These are phyloP conservation scores for Hypoxylon lienhwacheense DNA, from an alignment of 495 filamentous ascomycete genomes.

Conservation along the genomic window DNA sequence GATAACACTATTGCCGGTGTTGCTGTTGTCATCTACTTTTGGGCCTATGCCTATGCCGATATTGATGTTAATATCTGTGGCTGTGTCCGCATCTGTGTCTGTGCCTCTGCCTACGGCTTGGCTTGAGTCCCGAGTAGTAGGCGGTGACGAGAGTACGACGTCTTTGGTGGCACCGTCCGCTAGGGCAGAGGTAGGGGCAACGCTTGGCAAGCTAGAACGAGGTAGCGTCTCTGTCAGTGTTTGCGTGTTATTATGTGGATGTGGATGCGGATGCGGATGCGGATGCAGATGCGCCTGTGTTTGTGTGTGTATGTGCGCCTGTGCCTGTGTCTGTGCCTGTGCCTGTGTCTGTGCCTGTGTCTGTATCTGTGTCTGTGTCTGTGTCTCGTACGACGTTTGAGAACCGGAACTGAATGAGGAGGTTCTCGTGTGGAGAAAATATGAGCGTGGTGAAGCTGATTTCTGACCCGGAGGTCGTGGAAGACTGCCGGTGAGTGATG, in stretches of 20 bases:
- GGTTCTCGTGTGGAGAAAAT: slow-evolving; percentile 27
- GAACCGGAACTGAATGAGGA: slow-evolving; percentile 29
- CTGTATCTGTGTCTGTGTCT: slow-evolving; percentile 10
- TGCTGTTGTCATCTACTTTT: neutral
- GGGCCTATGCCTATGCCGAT: slow-evolving; percentile 3
- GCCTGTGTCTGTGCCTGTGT: slow-evolving; percentile 13
- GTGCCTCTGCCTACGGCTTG: no score
- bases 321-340: neutral
- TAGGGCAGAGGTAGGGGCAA: slow-evolving; percentile 10
- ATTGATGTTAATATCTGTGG: neutral
- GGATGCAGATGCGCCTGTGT: neutral
- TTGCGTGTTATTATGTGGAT: neutral
- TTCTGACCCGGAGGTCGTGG: slow-evolving; percentile 24
- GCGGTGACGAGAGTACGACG: slow-evolving; percentile 29
- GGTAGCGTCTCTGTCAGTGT: neutral
- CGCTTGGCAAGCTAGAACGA: neutral
- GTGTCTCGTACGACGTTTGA: slow-evolving; percentile 31
- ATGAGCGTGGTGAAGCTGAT: slow-evolving; percentile 28
- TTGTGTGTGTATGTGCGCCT: neutral
- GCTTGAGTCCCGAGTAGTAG: slow-evolving; percentile 12
- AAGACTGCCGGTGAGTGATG: slow-evolving; percentile 31
- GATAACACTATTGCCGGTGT: slow-evolving; percentile 7
- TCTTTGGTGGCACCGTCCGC: slow-evolving; percentile 9
- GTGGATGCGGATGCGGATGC: slow-evolving; percentile 1
- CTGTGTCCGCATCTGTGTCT: slow-evolving; percentile 1